Conservation (phyloP, 1,284 basidiomycete species). For the Ustilago vetiveriae region DNA sequence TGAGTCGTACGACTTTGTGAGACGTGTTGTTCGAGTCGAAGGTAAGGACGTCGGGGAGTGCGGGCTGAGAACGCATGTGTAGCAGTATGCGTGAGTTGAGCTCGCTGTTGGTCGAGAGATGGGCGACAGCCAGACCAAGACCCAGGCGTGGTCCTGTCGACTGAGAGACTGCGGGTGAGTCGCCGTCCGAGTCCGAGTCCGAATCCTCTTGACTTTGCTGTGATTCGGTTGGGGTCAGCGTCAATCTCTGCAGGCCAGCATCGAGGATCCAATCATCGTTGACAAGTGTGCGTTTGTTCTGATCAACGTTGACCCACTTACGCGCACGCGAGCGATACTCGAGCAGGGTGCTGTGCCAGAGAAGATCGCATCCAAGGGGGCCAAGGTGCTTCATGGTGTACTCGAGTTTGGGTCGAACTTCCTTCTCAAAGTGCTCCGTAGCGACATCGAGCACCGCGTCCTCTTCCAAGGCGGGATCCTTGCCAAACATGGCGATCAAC, state of each 20-base stretch:
- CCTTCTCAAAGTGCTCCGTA: constrained; percentile 21
- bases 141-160: constrained; percentile 1
- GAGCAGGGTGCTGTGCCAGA: constrained; percentile 45
- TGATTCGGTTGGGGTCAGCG: neutral
- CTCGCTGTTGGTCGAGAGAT: constrained; percentile 23
- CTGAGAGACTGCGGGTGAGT: neutral
- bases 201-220: constrained; percentile 1
- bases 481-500: constrained; percentile 15
- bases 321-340: constrained; percentile 27
- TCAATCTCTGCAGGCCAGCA: constrained; percentile 7
- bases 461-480: constrained; percentile 1
- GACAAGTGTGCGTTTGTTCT: constrained; percentile 19
- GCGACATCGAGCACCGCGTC: constrained; percentile 9
- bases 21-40: constrained; percentile 21
- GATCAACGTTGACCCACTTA: constrained; percentile 16
- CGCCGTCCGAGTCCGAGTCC: neutral
- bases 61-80: constrained; percentile 19
- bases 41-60: constrained; percentile 15
- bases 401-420: constrained; percentile 40
- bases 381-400: constrained; percentile 41
- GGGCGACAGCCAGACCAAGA: constrained; percentile 7
- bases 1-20: constrained; percentile 42
- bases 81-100: constrained; percentile 30
- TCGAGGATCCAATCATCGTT: constrained; percentile 32
- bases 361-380: constrained; percentile 44